Conservation (phyloP, 306 rosid species). For the Corylus avellana region DNA sequence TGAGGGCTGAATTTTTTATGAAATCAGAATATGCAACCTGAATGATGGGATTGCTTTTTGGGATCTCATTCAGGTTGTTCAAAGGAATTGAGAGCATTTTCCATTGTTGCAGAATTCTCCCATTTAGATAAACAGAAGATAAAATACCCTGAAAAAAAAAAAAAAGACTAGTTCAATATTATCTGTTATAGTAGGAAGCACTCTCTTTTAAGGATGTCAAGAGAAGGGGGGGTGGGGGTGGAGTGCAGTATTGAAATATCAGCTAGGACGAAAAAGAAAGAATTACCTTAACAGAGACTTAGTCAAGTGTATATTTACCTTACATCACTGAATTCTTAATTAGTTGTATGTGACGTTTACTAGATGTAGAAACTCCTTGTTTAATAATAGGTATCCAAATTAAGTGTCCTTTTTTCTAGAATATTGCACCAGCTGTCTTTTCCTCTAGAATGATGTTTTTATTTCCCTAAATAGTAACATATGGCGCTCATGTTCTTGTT, state of each 20-base stretch:
- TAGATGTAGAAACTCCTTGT: background rate
- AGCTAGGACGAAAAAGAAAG: background rate
- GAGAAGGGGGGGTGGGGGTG: too few species aligned
- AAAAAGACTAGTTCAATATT: conserved; percentile 19
- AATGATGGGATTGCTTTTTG: conserved; percentile 42
- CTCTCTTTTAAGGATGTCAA: conserved; percentile 17
- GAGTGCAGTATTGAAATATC: background rate
- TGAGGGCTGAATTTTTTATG: conserved; percentile 26
- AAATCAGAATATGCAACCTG: conserved; percentile 46
- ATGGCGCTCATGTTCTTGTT: too few species aligned
- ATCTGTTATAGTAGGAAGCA: conserved; percentile 9
- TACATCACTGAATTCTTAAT: background rate
- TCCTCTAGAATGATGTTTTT: too few species aligned
- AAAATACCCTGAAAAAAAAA: conserved; percentile 67
- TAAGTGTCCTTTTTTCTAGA: too few species aligned
- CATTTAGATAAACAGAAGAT: conserved; percentile 76
- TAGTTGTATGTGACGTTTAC: background rate
- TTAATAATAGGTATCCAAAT: background rate
- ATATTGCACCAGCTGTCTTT: too few species aligned
- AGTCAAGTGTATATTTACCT: background rate
- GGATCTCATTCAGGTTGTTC: conserved; percentile 63
- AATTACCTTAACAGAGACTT: background rate
- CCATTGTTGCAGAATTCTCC: conserved; percentile 53
- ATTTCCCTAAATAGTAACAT: too few species aligned
- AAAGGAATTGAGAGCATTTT: conserved; percentile 70